Evolutionary conservation across 78 protist species (phyloP).

Genomic region (Creolimax fragrantissima): DNA sequence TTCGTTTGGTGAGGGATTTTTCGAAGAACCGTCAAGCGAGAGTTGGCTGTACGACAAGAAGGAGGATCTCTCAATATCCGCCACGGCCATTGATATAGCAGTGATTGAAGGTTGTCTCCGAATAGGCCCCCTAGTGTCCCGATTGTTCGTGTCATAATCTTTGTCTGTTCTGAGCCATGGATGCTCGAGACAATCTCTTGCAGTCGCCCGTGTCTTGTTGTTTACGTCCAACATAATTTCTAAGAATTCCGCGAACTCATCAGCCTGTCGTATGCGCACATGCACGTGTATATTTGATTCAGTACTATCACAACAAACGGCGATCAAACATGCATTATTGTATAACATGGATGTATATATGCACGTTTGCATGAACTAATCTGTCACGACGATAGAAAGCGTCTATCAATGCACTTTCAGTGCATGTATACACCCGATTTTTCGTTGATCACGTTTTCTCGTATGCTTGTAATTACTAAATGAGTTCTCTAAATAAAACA

Average conservation of each 20-base stretch:
- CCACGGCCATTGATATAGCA: background rate
- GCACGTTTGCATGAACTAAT: background rate
- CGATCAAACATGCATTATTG: too few relatives aligned
- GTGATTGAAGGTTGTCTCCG: background rate
- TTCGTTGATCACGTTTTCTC: background rate
- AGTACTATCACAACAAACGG: background rate
- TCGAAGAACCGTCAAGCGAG: too few relatives aligned
- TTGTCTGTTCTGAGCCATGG: background rate
- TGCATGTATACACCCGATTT: background rate
- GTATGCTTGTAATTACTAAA: background rate
- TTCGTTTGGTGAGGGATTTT: too few relatives aligned
- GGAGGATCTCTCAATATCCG: background rate
- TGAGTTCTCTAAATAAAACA: background rate
- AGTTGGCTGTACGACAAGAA: background rate
- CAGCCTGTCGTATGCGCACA: slow-evolving; percentile 27
- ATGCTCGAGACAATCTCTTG: background rate
- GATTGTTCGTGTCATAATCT: background rate
- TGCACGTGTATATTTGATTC: background rate
- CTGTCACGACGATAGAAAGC: background rate
- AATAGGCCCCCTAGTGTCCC: background rate
- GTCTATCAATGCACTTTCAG: background rate
- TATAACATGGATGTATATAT: background rate
- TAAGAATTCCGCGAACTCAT: slow-evolving; percentile 57
- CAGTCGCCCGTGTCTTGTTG: background rate
- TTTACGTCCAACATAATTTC: slow-evolving; percentile 65